Base-by-base conservation (phyloP, 768 basidiomycete species). In the Erythrobasidium yunnanense region DNA sequence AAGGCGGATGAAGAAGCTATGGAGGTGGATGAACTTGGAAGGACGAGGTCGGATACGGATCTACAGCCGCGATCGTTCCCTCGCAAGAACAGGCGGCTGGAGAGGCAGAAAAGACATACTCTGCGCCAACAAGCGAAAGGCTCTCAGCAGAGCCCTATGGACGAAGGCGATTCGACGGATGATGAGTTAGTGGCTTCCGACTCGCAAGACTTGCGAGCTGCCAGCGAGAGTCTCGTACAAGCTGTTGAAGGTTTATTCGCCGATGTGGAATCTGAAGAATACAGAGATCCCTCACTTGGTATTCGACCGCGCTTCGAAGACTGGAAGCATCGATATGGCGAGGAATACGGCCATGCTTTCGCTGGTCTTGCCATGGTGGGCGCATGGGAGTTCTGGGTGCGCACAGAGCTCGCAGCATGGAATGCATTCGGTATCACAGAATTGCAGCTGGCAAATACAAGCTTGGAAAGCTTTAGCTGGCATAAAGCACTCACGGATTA, bases 341-440 rank as follows among this genome's bases (percentile, higher is more conserved):
- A 80, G 30, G 79, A 79, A 62, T 80, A 80, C 67, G 66, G 55
- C 20, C 76, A 76, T 51, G 77, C 77, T n/a, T 80, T 76, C 66
- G 79, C 77, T 4, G 78, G 77, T 1, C 56, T 79, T 42, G 75
- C 73, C 2, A 68, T 79, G 71, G 76, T 77, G 1, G 75, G 76
- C 23, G 78, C 77, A 23, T 79, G 78, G 78, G 78, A 78, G 68
- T 80, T 79, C 56, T 80, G 77, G 77, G 77, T 77, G 1, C 70
- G 79, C 46, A 73, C 75, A 2, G 78, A 80, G 69, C 75, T 80
- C 77, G 73, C 74, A 1, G 73, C 74, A 4, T 80, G 79, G 79
- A 78, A 80, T 46, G 77, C 78, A 5, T 71, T 79, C 51, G 71
- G 76, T 63, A 77, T 73, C 20, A 55, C 62, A 13, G 66, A 71